Base-by-base conservation (phyloP, 768 basidiomycete genomes). In the Tricholoma saponaceum region DNA sequence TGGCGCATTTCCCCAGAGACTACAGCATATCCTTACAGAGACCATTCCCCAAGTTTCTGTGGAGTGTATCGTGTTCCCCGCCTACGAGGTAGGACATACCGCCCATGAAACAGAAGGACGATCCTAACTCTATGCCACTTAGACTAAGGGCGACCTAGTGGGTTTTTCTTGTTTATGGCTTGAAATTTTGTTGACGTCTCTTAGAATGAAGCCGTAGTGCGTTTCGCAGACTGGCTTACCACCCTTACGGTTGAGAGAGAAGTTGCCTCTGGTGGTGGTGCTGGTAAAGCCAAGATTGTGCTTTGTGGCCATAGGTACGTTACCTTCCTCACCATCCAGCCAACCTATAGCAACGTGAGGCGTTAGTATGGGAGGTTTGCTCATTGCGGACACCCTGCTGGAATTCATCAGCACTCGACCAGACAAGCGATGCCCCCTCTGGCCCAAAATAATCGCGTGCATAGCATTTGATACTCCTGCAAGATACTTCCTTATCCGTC, bases 121-220 rank as follows among this genome's bases (percentile, higher is more conserved):
- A 53, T 25, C 32, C 26, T 50, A 50, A 41, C 35, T n/a, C 49
- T 22, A 35, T 60, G 23, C 51, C 41, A 37, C 32, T 8, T 55
- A 93, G 89, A 96, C 95, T 6, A 94, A 92, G 71, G 95, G 95
- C 44, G 88, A 95, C 55, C 73, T 97, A 70, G 93, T 95, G 66
- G 62, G 85, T 76, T 23, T 25, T 26, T 52, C 41, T 52, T 32
- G 32, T 51, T 55, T 46, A 51, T 18, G 5, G 20, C 55, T 32
- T 46, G 52, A 18, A 50, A 60, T 18, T 12, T 53, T 54, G 55
- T 57, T 57, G 52, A 56, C 44, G 46, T 28, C 59, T 61, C 23
- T 55, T 60, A 95, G 92, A 82, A 79, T 47, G 86, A 86, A 67
- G 92, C 95, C 13, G 89, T 94, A 3, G 82, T 87, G 28, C 83